Evolutionary conservation across 2,329 filamentous ascomycete genomes (phyloP).

Genomic region (Aphanoascus verrucosus): DNA sequence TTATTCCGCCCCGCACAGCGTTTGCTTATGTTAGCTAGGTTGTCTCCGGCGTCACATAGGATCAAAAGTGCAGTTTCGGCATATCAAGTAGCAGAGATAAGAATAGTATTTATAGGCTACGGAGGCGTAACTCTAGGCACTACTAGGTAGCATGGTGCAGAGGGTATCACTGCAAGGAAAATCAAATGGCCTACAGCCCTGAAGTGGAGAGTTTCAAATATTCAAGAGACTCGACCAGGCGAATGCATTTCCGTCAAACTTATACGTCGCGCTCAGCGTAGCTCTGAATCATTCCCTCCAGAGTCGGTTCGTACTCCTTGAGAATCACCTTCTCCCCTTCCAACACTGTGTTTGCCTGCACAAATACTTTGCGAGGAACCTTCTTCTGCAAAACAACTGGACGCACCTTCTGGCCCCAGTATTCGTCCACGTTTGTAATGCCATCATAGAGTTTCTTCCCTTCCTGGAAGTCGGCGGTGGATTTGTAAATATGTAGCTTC

Average conservation of each 20-base stretch:
- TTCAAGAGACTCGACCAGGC: not conserved
- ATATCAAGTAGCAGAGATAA: not conserved
- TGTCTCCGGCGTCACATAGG: too few relatives aligned
- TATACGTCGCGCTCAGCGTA: conserved; percentile 52
- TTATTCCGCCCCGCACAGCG: not conserved
- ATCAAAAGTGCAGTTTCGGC: too few relatives aligned
- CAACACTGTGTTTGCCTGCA: conserved; percentile 80
- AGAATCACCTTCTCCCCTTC: conserved; percentile 59
- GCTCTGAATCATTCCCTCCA: conserved; percentile 73
- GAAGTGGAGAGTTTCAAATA: not conserved
- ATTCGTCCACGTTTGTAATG: conserved; percentile 74
- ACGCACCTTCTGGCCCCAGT: conserved; percentile 71
- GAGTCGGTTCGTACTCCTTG: conserved; percentile 75
- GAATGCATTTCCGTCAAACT: too few relatives aligned
- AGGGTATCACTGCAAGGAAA: too few relatives aligned
- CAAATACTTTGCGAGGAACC: conserved; percentile 62
- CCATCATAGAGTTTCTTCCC: conserved; percentile 72
- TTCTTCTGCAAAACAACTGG: conserved; percentile 50
- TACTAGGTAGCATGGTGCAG: too few relatives aligned
- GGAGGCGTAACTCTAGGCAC: not conserved
- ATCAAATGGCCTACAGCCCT: not conserved
- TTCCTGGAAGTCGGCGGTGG: conserved; percentile 68
- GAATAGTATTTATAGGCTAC: not conserved
- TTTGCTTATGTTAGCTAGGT: too few relatives aligned
- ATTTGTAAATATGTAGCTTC: conserved; percentile 86